A percentile compares a stretch with the other conserved stretches of the same genome.
phyloP scores from a whole-genome alignment of 2,329 filamentous ascomycete species.

The Madurella fahalii region DNA sequence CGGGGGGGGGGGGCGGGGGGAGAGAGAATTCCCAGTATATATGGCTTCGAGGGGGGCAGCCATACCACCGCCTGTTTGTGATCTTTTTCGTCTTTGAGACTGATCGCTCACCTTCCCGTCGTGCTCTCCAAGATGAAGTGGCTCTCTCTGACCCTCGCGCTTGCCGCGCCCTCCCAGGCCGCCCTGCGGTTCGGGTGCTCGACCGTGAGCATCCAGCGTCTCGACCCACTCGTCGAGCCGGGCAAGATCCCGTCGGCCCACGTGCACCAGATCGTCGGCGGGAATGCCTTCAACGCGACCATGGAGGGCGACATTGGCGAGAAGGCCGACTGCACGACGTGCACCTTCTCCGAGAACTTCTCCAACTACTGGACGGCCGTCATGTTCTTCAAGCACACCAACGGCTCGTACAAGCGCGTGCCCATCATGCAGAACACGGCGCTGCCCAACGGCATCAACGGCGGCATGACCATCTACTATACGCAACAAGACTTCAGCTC shows the following conservation, averaged over 20 bases:
- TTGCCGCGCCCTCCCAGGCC: conserved; percentile 23
- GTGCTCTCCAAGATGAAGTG: conserved; percentile 20
- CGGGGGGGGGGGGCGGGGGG: neutral
- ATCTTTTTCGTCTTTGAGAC: neutral
- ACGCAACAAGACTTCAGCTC: conserved; percentile 32
- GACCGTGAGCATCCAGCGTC: conserved; percentile 3
- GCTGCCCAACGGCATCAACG: conserved; percentile 18
- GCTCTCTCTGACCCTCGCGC: conserved; percentile 19
- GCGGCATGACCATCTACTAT: conserved; percentile 26
- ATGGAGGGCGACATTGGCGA: conserved; percentile 26
- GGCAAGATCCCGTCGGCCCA: conserved; percentile 24
- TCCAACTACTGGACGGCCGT: conserved; percentile 31
- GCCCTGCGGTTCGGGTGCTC: conserved; percentile 24
- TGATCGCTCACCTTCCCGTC: neutral
- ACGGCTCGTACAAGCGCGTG: conserved; percentile 27
- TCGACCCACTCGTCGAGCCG: conserved; percentile 29
- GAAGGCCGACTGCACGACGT: conserved; percentile 25
- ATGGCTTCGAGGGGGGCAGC: neutral
- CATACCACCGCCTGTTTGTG: neutral
- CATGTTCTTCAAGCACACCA: conserved; percentile 27
- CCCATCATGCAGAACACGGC: conserved; percentile 25
- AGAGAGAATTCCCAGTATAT: neutral
- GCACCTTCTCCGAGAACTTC: conserved; percentile 28
- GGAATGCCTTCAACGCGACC: conserved; percentile 27
- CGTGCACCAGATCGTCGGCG: conserved; percentile 28